phyloP scores from a whole-genome alignment of 2,329 filamentous ascomycete species.

The Clonostachys sp. region DNA sequence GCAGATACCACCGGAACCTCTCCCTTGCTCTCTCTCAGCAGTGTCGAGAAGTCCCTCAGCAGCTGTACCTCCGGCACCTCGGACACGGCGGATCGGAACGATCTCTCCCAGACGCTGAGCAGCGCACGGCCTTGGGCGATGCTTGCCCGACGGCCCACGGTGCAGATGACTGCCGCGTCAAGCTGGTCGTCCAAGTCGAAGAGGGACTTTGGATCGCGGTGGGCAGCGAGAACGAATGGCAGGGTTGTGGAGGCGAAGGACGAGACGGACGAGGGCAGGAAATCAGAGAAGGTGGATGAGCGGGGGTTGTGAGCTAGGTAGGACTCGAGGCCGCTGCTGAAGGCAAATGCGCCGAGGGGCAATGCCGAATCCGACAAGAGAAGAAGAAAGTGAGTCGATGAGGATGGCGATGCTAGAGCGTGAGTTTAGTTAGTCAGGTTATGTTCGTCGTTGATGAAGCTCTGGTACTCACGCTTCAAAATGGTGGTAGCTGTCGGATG shows the following conservation, averaged over 20 bases:
- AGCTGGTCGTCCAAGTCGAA: conserved; percentile 65
- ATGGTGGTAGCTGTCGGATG: neutral
- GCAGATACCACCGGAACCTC: conserved; percentile 44
- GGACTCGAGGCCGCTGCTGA: conserved; percentile 78
- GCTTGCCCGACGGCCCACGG: conserved; percentile 73
- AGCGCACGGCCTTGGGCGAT: conserved; percentile 73
- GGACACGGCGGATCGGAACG: conserved; percentile 36
- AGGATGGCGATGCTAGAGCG: conserved; percentile 6
- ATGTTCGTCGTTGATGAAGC: neutral
- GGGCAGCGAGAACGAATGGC: conserved; percentile 68
- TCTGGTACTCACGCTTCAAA: neutral
- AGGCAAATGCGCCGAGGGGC: conserved; percentile 82
- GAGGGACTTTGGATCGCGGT: conserved; percentile 48
- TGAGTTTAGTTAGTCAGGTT: conserved; percentile 4
- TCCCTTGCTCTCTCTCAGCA: conserved; percentile 3
- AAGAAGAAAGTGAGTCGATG: conserved; percentile 60
- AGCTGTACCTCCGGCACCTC: neutral
- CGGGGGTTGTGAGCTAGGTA: conserved; percentile 61
- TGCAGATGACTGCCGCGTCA: conserved; percentile 72
- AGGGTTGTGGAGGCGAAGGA: conserved; percentile 69
- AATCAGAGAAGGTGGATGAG: conserved; percentile 37
- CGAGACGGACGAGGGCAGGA: conserved; percentile 66
- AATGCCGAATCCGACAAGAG: conserved; percentile 78
- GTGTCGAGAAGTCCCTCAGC: neutral
- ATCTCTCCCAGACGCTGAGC: conserved; percentile 71